phyloP scores from a whole-genome alignment of 768 basidiomycete genomes.

The Psilocybe tampanensis region DNA sequence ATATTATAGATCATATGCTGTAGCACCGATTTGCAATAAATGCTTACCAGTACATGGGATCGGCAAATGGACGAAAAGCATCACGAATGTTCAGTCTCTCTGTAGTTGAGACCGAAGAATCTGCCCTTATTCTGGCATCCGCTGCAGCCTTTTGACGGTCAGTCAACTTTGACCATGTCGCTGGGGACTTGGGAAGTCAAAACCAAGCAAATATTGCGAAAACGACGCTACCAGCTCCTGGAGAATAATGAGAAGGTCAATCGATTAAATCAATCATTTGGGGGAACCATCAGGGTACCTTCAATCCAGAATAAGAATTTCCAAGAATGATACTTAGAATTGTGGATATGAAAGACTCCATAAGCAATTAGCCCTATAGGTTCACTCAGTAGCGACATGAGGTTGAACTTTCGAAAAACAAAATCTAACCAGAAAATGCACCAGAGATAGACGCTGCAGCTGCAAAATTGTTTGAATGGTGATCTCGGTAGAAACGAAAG shows the following conservation, averaged over 20 bases:
- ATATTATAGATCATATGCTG: too few species aligned
- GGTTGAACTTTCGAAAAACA: neutral
- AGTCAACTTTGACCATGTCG: slow-evolving; percentile 41
- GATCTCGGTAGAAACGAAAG: slow-evolving; percentile 25
- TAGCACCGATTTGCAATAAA: neutral
- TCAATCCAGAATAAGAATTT: slow-evolving; percentile 57
- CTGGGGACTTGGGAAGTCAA: slow-evolving; percentile 46
- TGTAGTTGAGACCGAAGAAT: slow-evolving; percentile 46
- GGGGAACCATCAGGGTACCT: too few species aligned
- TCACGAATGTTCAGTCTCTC: slow-evolving; percentile 44
- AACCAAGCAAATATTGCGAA: slow-evolving; percentile 49
- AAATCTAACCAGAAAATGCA: slow-evolving; percentile 43
- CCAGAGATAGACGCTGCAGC: slow-evolving; percentile 49
- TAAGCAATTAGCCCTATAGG: slow-evolving; percentile 46
- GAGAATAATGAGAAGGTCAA: neutral
- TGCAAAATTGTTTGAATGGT: too few species aligned
- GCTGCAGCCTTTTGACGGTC: slow-evolving; percentile 43
- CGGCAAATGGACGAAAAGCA: slow-evolving; percentile 45
- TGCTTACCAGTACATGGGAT: slow-evolving; percentile 44
- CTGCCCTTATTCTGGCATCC: slow-evolving; percentile 42
- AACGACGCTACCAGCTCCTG: slow-evolving; percentile 41
- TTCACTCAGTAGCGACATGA: neutral
- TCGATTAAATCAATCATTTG: too few species aligned
- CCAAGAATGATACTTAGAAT: slow-evolving; percentile 46
- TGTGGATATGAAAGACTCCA: slow-evolving; percentile 51